A percentile compares a stretch with the other conserved stretches of the same genome.
Evolutionary conservation across 2,329 filamentous ascomycete genomes (phyloP).

Genomic region (Arthrocladium fulminans): DNA sequence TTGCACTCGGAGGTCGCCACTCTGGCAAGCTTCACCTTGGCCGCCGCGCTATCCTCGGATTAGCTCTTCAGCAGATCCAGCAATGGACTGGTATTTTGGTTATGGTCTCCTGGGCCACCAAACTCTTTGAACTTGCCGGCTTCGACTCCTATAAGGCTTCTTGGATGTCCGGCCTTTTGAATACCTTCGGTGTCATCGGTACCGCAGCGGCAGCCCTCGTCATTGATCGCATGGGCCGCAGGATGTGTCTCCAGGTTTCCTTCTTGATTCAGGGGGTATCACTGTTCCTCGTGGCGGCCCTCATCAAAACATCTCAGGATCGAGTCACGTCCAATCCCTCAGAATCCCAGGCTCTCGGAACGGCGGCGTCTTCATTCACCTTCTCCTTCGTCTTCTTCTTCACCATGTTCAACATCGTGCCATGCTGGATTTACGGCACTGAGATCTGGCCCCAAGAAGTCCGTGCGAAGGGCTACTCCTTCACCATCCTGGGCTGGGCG

Average conservation of each 20-base stretch:
- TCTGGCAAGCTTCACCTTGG: conserved; percentile 33
- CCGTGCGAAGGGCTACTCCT: conserved; percentile 44
- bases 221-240: conserved; percentile 23
- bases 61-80: conserved; percentile 37
- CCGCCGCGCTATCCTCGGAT: conserved; percentile 33
- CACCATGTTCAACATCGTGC: conserved; percentile 52
- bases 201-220: conserved; percentile 23
- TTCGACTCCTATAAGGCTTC: conserved; percentile 22
- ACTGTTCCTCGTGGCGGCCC: conserved; percentile 20
- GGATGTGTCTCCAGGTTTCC: conserved; percentile 17
- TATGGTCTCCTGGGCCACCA: conserved; percentile 31
- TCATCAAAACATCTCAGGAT: conserved; percentile 21
- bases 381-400: conserved; percentile 60
- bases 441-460: conserved; percentile 45
- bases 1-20: conserved; percentile 30
- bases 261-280: conserved; percentile 21
- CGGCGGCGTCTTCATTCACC: conserved; percentile 18
- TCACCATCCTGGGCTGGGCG: conserved; percentile 45
- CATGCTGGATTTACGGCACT: conserved; percentile 46
- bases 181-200: conserved; percentile 23
- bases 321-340: conserved; percentile 12
- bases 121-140: conserved; percentile 20
- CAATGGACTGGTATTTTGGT: conserved; percentile 39
- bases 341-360: conserved; percentile 17
- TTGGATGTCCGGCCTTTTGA: conserved; percentile 22